Base-by-base conservation (phyloP, 2,329 filamentous ascomycete species). In the Fusarium sp. region DNA sequence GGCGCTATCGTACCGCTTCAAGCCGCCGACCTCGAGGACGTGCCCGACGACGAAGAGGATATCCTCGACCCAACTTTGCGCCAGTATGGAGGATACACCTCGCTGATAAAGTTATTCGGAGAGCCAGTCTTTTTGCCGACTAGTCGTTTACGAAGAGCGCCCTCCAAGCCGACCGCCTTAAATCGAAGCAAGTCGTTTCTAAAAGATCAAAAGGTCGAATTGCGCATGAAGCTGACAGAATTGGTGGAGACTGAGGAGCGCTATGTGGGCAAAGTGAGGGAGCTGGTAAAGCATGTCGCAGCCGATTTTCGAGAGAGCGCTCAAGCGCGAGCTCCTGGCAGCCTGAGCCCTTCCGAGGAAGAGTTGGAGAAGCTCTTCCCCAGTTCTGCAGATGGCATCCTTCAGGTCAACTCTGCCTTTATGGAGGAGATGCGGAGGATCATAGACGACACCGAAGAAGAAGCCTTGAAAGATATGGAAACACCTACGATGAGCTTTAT, bases 171-270 rank as follows among this genome's bases (percentile, higher is more conserved):
- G 11, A 94, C 91, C 42, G 91, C 93, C 41, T 84, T 96, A 52
- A 96, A 93, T 79, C 88, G 92, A 73, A 93, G 89, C 75, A 93
- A 91, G 75, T 89, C 91, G 0, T 97, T 98, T 77, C 88, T 91
- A 39, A 91, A 90, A 74, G 90, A 93, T 62, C 94, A 98, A 78
- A 97, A 97, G 78, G 88, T 94, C 74, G 92, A 93, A 57, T 84
- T 98, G 73, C 90, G 95, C 44, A 92, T 95, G 81, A 95, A 97
- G 80, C 91, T 99, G 86, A 91, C 90, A 65, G 96, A 99, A 80
- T 84, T 98, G 66, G 89, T 98, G 38, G 93, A 97, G 77, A 99
- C 96, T 0, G 96, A 99, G 80, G 94, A 96, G 79, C 92, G 94
- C 80, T 99, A 98, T 81, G 94, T 99, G 45, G 87, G 89, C 76